Percentiles rank a stretch among this genome's conserved stretches.
Conservation (phyloP, 441 rosid genomes). For the Gossypium davidsonii region DNA sequence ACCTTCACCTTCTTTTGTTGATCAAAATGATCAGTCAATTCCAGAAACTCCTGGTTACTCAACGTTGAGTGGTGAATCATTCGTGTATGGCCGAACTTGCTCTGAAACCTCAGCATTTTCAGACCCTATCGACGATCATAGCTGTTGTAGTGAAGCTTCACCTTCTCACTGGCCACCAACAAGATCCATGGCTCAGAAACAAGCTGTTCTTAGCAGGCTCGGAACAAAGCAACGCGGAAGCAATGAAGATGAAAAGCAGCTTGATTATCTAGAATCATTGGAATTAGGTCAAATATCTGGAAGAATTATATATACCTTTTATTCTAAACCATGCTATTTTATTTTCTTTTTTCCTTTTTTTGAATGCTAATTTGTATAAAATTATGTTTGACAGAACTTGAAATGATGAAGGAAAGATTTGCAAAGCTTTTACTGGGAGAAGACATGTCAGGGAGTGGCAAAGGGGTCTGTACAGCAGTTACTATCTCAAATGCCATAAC, state of each 20-base stretch:
- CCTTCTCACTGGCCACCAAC: slow-evolving; percentile 53
- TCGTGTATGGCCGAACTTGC: slow-evolving; percentile 44
- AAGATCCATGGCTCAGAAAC: slow-evolving; percentile 26
- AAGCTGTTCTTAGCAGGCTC: slow-evolving; percentile 21
- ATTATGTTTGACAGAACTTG: slow-evolving; percentile 32
- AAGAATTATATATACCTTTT: background rate
- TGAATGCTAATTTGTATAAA: background rate
- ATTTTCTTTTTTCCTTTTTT: background rate
- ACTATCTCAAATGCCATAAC: slow-evolving; percentile 67
- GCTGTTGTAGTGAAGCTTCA: slow-evolving; percentile 62
- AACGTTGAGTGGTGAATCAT: slow-evolving; percentile 57
- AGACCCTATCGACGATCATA: slow-evolving; percentile 48
- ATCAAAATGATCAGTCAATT: slow-evolving; percentile 43
- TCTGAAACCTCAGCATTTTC: slow-evolving; percentile 62
- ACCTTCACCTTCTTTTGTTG: slow-evolving; percentile 49
- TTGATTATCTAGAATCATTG: slow-evolving; percentile 34
- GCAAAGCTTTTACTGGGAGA: slow-evolving; percentile 65
- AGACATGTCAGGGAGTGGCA: slow-evolving; percentile 74
- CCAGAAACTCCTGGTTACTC: slow-evolving; percentile 58
- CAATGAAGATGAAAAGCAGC: slow-evolving; percentile 30
- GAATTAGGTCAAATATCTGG: slow-evolving; percentile 44
- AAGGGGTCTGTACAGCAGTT: slow-evolving; percentile 58
- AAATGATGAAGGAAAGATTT: slow-evolving; percentile 60
- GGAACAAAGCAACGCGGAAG: slow-evolving; percentile 31
- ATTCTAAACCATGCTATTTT: background rate